Percentiles rank a stretch among this genome's conserved stretches.
These are phyloP conservation scores for Cinnamomum chago DNA, from an alignment of 164 flowering plant genomes.

Conservation along the genomic window DNA sequence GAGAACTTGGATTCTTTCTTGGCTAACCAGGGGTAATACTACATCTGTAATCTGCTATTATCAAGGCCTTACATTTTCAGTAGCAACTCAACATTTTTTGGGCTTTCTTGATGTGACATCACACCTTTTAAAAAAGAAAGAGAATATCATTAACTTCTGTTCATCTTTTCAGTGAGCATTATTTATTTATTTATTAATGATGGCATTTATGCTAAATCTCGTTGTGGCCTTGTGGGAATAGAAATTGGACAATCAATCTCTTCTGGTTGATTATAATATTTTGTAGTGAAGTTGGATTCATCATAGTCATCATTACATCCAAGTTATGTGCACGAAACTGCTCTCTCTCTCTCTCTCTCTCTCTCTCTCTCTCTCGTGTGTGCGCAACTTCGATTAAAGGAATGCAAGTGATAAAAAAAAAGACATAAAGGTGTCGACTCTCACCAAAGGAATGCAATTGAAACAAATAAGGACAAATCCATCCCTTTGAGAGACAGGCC, in stretches of 20 bases:
- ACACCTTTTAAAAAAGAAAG: too few relatives aligned
- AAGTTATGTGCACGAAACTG: too few relatives aligned
- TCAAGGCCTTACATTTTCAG: neutral
- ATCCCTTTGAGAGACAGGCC: too few relatives aligned
- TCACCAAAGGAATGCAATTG: too few relatives aligned
- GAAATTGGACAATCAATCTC: neutral
- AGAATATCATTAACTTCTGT: neutral
- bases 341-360: too few relatives aligned
- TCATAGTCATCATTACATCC: neutral
- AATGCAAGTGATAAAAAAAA: too few relatives aligned
- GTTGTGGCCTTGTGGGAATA: neutral
- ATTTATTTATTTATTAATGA: neutral
- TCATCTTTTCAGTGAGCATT: neutral
- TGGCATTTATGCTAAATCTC: neutral
- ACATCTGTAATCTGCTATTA: neutral
- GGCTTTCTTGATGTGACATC: neutral
- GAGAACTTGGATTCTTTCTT: constrained; percentile 79
- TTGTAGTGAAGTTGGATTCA: neutral
- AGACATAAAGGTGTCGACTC: too few relatives aligned
- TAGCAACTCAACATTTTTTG: too few relatives aligned
- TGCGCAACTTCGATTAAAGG: too few relatives aligned
- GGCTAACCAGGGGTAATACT: constrained; percentile 66
- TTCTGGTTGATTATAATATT: neutral
- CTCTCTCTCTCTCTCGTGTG: too few relatives aligned
- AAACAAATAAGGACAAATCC: too few relatives aligned